phyloP scores from a whole-genome alignment of 192 early-diverging fungal species.

The Haplosporangium gracile region DNA sequence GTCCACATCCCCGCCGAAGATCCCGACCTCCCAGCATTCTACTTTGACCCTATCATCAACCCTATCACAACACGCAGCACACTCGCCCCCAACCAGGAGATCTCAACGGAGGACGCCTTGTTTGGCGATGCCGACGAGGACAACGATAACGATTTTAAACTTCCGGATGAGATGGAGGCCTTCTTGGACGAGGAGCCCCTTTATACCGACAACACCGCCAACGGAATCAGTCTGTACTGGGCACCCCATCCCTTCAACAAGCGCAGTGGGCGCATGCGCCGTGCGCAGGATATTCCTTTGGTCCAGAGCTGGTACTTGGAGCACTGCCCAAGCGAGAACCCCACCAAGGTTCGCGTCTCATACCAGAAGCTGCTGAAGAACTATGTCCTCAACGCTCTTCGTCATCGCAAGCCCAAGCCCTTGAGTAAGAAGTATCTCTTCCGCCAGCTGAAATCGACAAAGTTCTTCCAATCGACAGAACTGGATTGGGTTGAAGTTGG shows the following conservation, averaged over 20 bases:
- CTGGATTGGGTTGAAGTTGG: conserved; percentile 99
- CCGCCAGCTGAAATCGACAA: conserved; percentile 94
- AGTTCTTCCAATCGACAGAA: conserved; percentile 99
- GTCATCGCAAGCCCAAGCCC: conserved; percentile 89
- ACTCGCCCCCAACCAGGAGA: conserved; percentile 56
- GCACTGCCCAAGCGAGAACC: conserved; percentile 91
- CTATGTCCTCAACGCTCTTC: conserved; percentile 93
- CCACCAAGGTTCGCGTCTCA: conserved; percentile 98
- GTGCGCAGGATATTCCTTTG: conserved; percentile 94
- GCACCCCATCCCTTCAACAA: conserved; percentile 98
- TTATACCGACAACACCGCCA: conserved; percentile 93
- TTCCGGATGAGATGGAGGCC: conserved; percentile 83
- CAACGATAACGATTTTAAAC: conserved; percentile 83
- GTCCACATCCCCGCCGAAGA: conserved; percentile 92
- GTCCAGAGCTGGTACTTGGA: conserved; percentile 99
- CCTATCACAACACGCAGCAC: conserved; percentile 92
- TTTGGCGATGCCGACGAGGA: conserved; percentile 88
- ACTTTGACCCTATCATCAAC: conserved; percentile 97
- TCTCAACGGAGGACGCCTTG: conserved; percentile 77
- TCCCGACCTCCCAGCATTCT: conserved; percentile 97
- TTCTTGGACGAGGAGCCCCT: conserved; percentile 84
- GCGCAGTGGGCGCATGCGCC: conserved; percentile 88
- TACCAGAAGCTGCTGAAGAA: conserved; percentile 99
- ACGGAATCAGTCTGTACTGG: conserved; percentile 96
- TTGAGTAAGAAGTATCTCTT: conserved; percentile 95